phyloP scores from a whole-genome alignment of 805 yeast species.

The Cyberlindnera petersonii region DNA sequence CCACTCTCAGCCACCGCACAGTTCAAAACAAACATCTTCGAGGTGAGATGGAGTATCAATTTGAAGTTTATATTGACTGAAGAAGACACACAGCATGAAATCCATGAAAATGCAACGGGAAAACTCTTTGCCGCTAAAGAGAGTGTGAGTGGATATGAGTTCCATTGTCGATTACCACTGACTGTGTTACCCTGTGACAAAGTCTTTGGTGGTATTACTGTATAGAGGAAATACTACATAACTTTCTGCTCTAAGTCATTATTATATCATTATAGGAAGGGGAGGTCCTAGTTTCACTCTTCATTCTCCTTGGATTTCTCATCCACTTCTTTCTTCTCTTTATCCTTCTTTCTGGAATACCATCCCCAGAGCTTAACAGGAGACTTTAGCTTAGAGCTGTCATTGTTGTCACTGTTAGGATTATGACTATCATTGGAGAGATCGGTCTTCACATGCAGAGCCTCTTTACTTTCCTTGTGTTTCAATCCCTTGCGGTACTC shows the following conservation, averaged over 20 bases:
- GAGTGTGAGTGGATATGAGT: constrained; percentile 35
- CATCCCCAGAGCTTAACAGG: constrained; percentile 22
- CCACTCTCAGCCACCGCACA: constrained; percentile 36
- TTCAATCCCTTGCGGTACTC: constrained; percentile 17
- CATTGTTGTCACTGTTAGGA: not conserved
- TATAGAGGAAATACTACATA: too few relatives aligned
- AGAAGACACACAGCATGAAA: constrained; percentile 19
- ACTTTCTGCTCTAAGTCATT: not conserved
- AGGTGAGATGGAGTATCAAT: constrained; percentile 34
- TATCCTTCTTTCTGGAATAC: constrained; percentile 14
- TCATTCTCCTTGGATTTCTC: not conserved
- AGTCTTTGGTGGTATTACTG: constrained; percentile 45
- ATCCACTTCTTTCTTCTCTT: constrained; percentile 7
- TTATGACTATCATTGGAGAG: constrained; percentile 4
- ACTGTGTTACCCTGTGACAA: constrained; percentile 42
- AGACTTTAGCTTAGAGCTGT: constrained; percentile 2
- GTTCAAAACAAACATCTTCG: constrained; percentile 38
- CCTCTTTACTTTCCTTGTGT: constrained; percentile 8
- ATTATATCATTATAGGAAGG: not conserved
- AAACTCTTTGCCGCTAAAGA: constrained; percentile 31
- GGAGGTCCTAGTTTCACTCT: too few relatives aligned
- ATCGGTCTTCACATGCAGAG: constrained; percentile 3
- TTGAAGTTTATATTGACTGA: constrained; percentile 34
- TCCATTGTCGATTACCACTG: constrained; percentile 43
- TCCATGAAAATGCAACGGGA: constrained; percentile 38